Percentiles rank a stretch among this genome's conserved stretches.
Evolutionary conservation across 2,329 filamentous ascomycete species (phyloP).

Genomic region (Acrodontium crateriforme): DNA sequence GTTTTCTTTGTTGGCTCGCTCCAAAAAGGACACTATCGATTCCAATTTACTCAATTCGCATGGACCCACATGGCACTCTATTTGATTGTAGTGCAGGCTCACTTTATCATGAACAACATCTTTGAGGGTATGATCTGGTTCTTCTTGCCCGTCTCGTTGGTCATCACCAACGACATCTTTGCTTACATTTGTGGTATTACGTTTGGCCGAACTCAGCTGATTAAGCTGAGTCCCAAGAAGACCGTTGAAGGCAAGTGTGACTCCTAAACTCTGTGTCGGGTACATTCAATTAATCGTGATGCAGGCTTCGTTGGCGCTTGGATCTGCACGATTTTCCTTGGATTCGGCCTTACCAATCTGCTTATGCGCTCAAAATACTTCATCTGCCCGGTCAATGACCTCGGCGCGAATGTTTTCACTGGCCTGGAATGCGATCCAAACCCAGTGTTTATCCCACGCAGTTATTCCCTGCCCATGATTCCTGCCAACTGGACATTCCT

Average conservation of each 20-base stretch:
- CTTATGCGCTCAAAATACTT: constrained; percentile 92
- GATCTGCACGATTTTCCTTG: constrained; percentile 86
- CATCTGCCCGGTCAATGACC: constrained; percentile 92
- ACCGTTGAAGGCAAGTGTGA: constrained; percentile 57
- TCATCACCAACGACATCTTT: constrained; percentile 98
- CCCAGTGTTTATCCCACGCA: constrained; percentile 71
- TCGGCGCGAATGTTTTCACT: constrained; percentile 84
- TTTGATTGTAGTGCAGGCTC: constrained; percentile 91
- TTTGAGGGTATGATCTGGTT: constrained; percentile 99
- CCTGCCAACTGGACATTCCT: constrained; percentile 53
- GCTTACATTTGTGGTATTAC: constrained; percentile 96
- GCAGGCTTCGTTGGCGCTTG: constrained; percentile 87
- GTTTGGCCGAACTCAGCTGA: constrained; percentile 89
- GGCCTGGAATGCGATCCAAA: constrained; percentile 83
- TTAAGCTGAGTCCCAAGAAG: constrained; percentile 97
- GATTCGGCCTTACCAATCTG: constrained; percentile 65
- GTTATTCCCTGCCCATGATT: constrained; percentile 50
- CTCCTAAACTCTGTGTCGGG: not conserved
- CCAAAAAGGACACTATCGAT: constrained; percentile 90
- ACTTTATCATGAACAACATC: constrained; percentile 99
- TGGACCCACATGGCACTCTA: constrained; percentile 99
- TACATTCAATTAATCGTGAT: too few relatives aligned
- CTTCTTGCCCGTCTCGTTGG: constrained; percentile 84
- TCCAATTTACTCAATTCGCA: constrained; percentile 97
- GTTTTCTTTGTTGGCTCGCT: constrained; percentile 95